A percentile compares a stretch with the other conserved stretches of the same genome.
Evolutionary conservation across 2,329 filamentous ascomycete species (phyloP).

Genomic region (Exophiala bonariae): DNA sequence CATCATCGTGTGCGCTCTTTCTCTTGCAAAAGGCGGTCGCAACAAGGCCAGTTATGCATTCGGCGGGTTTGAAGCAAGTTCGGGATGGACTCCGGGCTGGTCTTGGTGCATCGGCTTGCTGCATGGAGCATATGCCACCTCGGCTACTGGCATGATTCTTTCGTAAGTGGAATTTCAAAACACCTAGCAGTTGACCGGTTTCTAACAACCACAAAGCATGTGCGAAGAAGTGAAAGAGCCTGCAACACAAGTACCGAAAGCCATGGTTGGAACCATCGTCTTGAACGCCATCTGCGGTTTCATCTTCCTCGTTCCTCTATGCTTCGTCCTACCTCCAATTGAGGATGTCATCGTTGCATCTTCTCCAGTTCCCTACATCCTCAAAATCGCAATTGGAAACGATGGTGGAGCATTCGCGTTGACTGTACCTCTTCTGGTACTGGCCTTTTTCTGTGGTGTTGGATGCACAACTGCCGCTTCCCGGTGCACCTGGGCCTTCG

Average conservation of each 20-base stretch:
- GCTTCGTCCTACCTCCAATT: slow-evolving; percentile 69
- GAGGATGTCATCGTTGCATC: slow-evolving; percentile 57
- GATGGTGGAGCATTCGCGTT: slow-evolving; percentile 72
- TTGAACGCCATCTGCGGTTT: slow-evolving; percentile 68
- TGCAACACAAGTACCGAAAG: slow-evolving; percentile 55
- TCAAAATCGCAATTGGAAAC: slow-evolving; percentile 55
- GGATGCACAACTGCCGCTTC: slow-evolving; percentile 73
- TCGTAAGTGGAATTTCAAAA: slow-evolving; percentile 53
- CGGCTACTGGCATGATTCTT: slow-evolving; percentile 77
- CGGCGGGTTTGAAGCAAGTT: slow-evolving; percentile 66
- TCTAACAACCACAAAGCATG: slow-evolving; percentile 52
- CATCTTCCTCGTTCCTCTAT: slow-evolving; percentile 66
- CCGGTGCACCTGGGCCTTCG: slow-evolving; percentile 74
- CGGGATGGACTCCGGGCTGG: slow-evolving; percentile 71
- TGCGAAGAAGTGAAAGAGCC: slow-evolving; percentile 71
- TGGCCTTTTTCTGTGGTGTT: slow-evolving; percentile 74
- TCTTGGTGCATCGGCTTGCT: slow-evolving; percentile 72
- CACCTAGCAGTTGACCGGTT: slow-evolving; percentile 13
- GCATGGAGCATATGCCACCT: slow-evolving; percentile 72
- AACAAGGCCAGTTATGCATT: slow-evolving; percentile 65
- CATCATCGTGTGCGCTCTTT: slow-evolving; percentile 63
- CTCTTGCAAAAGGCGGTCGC: slow-evolving; percentile 68
- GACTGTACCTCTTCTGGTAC: slow-evolving; percentile 73
- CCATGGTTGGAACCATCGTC: slow-evolving; percentile 67
- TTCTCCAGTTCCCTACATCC: slow-evolving; percentile 69